Conservation (phyloP, 305 asterid genomes). For the Nicotiana rustica region DNA sequence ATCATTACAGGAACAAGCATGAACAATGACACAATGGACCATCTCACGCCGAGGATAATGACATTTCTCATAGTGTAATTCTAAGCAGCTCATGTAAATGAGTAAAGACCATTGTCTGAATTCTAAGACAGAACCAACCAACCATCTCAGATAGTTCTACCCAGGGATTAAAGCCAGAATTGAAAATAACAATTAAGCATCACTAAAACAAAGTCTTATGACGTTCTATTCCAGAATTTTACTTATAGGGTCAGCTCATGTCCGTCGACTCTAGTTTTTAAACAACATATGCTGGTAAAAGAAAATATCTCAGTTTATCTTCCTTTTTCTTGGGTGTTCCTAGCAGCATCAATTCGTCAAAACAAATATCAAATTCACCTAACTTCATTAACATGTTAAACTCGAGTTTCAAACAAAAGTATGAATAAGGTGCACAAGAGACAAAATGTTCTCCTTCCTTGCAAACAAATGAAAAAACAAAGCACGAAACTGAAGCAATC, state of each 20-base stretch:
- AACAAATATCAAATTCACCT: slow-evolving; percentile 7
- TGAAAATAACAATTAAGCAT: slow-evolving; percentile 28
- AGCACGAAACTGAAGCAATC: slow-evolving; percentile 26
- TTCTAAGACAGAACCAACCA: slow-evolving; percentile 1
- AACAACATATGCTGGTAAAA: background rate
- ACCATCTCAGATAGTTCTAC: background rate
- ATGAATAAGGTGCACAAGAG: background rate
- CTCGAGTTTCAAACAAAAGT: background rate
- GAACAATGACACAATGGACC: slow-evolving; percentile 2
- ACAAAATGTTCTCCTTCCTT: slow-evolving; percentile 17
- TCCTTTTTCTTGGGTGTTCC: background rate
- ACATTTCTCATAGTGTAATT: background rate
- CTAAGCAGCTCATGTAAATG: background rate
- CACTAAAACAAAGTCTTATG: background rate
- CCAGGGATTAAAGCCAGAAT: slow-evolving; percentile 8
- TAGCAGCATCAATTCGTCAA: background rate
- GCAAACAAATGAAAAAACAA: slow-evolving; percentile 26
- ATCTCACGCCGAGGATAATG: slow-evolving; percentile 13
- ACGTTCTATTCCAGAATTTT: background rate
- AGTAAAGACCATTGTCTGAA: background rate
- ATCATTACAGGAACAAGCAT: slow-evolving; percentile 12
- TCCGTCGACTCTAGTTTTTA: background rate
- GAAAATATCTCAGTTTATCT: background rate
- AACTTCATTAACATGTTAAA: slow-evolving; percentile 21
- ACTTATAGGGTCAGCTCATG: background rate